Conservation (phyloP, 768 basidiomycete species). For the Podaxis carcinomalis region DNA sequence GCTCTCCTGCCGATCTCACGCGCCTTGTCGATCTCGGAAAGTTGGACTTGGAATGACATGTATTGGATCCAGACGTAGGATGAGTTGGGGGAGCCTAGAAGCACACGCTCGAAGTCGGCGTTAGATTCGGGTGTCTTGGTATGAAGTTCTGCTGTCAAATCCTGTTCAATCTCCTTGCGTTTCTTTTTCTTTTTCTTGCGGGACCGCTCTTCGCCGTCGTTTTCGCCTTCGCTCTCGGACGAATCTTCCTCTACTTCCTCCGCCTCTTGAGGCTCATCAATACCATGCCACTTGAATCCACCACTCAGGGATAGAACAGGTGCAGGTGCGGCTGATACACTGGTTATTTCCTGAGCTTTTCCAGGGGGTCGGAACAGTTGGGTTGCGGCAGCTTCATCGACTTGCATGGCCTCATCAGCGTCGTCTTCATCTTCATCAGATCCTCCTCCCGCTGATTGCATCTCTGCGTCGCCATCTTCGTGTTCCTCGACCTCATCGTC, state of each 20-base stretch:
- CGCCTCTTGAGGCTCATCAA: conserved; percentile 30
- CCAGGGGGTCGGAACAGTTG: conserved; percentile 17
- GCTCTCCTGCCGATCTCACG: conserved; percentile 83
- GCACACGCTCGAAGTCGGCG: conserved; percentile 89
- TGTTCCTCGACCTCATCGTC: conserved; percentile 16
- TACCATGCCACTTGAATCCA: conserved; percentile 69
- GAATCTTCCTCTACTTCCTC: conserved; percentile 37
- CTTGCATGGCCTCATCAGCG: conserved; percentile 36
- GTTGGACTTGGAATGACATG: conserved; percentile 96
- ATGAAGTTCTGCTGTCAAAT: conserved; percentile 86
- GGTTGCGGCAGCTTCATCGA: conserved; percentile 35
- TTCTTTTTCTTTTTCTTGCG: conserved; percentile 64
- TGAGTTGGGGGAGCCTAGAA: conserved; percentile 93
- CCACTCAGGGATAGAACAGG: conserved; percentile 47
- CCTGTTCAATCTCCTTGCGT: conserved; percentile 70
- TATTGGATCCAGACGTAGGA: conserved; percentile 99
- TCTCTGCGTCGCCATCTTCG: conserved; percentile 14
- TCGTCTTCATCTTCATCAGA: conserved; percentile 19
- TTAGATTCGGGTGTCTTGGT: conserved; percentile 84
- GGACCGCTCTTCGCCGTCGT: conserved; percentile 38
- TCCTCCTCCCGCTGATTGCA: background rate
- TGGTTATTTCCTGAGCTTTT: conserved; percentile 11
- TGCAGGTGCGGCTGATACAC: conserved; percentile 14
- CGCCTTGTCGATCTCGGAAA: conserved; percentile 96
- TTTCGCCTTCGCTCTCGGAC: conserved; percentile 39